phyloP scores from a whole-genome alignment of 768 basidiomycete genomes.

The Jaapia argillacea region DNA sequence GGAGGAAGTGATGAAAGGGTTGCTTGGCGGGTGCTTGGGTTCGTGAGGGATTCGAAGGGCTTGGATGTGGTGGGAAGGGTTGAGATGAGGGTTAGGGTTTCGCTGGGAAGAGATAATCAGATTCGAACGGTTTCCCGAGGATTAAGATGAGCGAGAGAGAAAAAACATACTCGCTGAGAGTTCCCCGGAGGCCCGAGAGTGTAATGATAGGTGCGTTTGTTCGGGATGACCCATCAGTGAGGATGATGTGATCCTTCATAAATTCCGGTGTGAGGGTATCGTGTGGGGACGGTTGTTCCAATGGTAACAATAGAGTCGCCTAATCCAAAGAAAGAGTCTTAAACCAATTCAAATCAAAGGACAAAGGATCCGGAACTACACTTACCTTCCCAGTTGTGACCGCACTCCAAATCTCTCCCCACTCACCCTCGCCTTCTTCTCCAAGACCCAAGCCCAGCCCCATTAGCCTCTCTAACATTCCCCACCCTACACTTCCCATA shows the following conservation, averaged over 20 bases:
- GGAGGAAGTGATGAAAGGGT: constrained; percentile 41
- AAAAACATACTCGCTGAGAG: constrained; percentile 43
- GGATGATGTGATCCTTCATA: constrained; percentile 72
- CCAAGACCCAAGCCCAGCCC: background rate
- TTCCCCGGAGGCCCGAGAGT: constrained; percentile 76
- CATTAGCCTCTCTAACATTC: constrained; percentile 64
- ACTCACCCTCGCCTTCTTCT: constrained; percentile 43
- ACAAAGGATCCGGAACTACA: no score
- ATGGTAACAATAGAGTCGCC: constrained; percentile 76
- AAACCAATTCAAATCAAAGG: constrained; percentile 1
- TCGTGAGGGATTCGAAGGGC: constrained; percentile 28
- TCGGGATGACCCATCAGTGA: constrained; percentile 42
- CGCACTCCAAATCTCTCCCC: constrained; percentile 60
- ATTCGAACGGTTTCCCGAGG: background rate
- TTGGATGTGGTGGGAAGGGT: constrained; percentile 30
- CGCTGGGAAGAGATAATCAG: constrained; percentile 14
- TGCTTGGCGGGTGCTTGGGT: constrained; percentile 23
- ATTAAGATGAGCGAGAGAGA: constrained; percentile 1
- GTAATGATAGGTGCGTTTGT: constrained; percentile 53
- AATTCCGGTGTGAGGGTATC: constrained; percentile 62
- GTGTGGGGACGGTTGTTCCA: constrained; percentile 41
- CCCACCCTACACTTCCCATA: constrained; percentile 58
- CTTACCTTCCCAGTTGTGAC: constrained; percentile 60
- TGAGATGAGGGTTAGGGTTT: constrained; percentile 32
- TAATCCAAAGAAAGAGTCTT: constrained; percentile 27